A percentile compares a stretch with the other conserved stretches of the same genome.
phyloP scores from a whole-genome alignment of 164 flowering plant species.

The Sedum album region DNA sequence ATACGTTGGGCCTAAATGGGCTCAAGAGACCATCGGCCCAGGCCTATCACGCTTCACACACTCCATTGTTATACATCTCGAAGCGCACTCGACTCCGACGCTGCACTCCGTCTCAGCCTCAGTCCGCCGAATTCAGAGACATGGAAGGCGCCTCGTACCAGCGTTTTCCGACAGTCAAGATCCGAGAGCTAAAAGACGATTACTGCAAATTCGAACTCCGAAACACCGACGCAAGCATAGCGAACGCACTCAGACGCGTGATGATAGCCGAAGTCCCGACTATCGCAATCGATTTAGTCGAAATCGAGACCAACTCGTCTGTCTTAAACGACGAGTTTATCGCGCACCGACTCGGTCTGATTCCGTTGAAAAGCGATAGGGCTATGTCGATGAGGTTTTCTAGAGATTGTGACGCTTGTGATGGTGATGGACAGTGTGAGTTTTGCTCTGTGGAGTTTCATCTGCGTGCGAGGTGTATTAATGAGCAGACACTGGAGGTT shows the following conservation, averaged over 20 bases:
- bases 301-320: constrained; percentile 90
- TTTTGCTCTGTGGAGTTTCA: constrained; percentile 93
- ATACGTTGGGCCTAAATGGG: too few relatives aligned
- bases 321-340: constrained; percentile 97
- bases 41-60: too few relatives aligned
- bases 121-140: too few relatives aligned
- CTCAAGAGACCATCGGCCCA: too few relatives aligned
- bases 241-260: constrained; percentile 92
- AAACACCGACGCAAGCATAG: constrained; percentile 76
- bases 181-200: constrained; percentile 73
- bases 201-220: constrained; percentile 86
- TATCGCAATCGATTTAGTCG: constrained; percentile 88
- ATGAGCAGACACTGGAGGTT: constrained; percentile 77
- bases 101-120: too few relatives aligned
- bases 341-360: constrained; percentile 93
- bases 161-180: constrained; percentile 72
- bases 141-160: constrained; percentile 69
- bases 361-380: constrained; percentile 72
- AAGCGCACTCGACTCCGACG: too few relatives aligned
- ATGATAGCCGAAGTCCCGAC: constrained; percentile 97
- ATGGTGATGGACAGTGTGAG: constrained; percentile 97
- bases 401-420: constrained; percentile 90
- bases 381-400: constrained; percentile 94
- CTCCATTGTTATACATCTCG: too few relatives aligned
- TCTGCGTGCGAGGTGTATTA: constrained; percentile 47